A percentile compares a stretch with the other conserved stretches of the same genome.
These are phyloP conservation scores for Aspergillus calidoustus DNA, from an alignment of 2,329 filamentous ascomycete genomes.

Conservation along the genomic window DNA sequence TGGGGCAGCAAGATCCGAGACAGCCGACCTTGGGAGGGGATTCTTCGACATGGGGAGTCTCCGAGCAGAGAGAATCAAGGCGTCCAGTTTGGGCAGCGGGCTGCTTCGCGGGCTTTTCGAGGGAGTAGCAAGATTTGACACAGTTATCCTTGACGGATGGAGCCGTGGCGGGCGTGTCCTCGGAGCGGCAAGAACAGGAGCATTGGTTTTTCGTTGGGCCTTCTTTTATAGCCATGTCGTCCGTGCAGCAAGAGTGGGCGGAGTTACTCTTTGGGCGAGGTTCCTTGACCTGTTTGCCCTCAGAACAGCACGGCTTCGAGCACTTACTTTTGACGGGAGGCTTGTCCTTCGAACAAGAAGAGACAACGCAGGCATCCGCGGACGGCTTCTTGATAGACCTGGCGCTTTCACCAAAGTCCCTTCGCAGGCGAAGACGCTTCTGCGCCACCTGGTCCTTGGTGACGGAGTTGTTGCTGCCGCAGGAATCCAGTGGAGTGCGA, in stretches of 20 bases:
- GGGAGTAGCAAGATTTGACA: not conserved
- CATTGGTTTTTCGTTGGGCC: no score
- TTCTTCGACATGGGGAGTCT: not conserved
- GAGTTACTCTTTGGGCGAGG: not conserved
- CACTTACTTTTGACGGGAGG: not conserved
- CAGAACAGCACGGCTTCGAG: conserved; percentile 1
- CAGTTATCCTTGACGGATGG: no score
- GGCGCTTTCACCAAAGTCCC: no score
- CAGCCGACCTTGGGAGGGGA: not conserved
- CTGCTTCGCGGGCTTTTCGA: not conserved
- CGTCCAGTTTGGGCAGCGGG: not conserved
- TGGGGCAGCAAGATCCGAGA: not conserved
- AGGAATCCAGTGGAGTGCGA: no score
- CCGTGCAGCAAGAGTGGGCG: no score
- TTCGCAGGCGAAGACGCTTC: no score
- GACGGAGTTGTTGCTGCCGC: no score
- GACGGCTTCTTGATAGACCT: not conserved
- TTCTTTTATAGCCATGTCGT: no score
- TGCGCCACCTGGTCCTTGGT: no score
- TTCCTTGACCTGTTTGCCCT: not conserved
- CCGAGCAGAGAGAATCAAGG: not conserved
- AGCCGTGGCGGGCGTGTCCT: no score
- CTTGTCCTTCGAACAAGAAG: no score
- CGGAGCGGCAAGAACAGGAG: no score
- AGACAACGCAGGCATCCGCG: not conserved